phyloP scores from a whole-genome alignment of 495 filamentous ascomycete species.

The Gamarada debralockiae region DNA sequence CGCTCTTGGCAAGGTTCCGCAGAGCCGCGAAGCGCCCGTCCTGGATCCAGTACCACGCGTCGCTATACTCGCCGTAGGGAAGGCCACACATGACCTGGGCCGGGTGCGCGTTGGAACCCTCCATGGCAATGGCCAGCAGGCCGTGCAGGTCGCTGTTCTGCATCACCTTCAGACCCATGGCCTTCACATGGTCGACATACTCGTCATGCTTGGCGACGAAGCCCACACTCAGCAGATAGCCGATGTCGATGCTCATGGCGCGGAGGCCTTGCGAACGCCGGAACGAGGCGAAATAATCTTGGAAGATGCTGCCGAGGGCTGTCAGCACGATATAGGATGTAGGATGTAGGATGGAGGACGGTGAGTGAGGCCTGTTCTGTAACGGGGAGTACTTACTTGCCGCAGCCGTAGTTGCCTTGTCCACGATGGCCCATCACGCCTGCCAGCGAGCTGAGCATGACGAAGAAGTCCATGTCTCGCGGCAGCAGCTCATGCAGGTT shows the following conservation, averaged over 20 bases:
- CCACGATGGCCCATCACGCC: constrained; percentile 60
- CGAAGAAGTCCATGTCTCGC: constrained; percentile 62
- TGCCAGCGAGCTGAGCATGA: constrained; percentile 58
- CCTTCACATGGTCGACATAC: constrained; percentile 16
- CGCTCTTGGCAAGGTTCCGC: neutral
- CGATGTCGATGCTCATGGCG: too few species aligned
- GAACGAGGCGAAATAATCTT: too few species aligned
- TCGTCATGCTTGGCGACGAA: constrained; percentile 3
- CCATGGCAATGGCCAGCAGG: neutral
- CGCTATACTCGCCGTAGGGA: neutral
- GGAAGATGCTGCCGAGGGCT: too few species aligned
- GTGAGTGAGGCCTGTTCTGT: too few species aligned
- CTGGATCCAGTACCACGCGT: neutral
- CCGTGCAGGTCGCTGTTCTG: neutral
- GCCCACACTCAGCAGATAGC: constrained; percentile 18
- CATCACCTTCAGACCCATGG: neutral
- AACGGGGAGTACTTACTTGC: too few species aligned
- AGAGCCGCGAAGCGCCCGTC: constrained; percentile 1
- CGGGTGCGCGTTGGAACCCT: neutral
- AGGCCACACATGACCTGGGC: constrained; percentile 13
- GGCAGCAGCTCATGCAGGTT: constrained; percentile 48
- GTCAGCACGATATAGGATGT: too few species aligned
- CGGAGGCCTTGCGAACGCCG: too few species aligned
- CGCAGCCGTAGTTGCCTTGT: too few species aligned
- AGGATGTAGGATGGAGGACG: too few species aligned